Conservation (phyloP, 2,329 filamentous ascomycete species). For the Diplodia seriata region DNA sequence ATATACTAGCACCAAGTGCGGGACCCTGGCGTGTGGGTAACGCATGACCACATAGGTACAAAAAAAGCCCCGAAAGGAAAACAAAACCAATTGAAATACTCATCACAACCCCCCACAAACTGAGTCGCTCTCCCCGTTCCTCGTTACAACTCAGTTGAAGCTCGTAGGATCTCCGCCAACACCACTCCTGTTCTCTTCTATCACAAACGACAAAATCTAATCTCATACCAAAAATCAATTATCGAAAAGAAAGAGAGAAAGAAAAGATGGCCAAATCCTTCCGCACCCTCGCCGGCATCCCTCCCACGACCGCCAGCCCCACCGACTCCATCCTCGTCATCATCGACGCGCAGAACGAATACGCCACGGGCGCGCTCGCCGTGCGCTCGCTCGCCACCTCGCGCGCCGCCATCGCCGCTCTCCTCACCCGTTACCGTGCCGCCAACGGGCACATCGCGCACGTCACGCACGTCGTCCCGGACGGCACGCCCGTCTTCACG, state of each 20-base stretch:
- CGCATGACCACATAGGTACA: background rate
- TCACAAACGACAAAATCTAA: background rate
- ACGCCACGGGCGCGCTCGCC: conserved; percentile 64
- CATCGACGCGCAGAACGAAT: conserved; percentile 76
- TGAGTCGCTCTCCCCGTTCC: background rate
- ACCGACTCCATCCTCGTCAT: conserved; percentile 69
- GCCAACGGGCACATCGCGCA: conserved; percentile 65
- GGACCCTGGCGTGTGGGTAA: background rate
- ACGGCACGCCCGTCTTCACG: conserved; percentile 71
- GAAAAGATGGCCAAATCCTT: conserved; percentile 46
- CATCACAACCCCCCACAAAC: background rate
- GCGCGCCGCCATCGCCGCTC: conserved; percentile 62
- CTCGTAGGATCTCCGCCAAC: background rate
- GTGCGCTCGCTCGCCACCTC: conserved; percentile 62
- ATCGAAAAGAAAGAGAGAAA: background rate
- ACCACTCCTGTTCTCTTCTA: background rate
- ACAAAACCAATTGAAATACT: background rate
- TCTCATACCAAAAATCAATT: background rate
- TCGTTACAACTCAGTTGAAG: background rate
- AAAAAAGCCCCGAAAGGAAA: no score
- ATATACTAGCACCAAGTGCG: background rate
- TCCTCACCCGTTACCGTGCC: conserved; percentile 67
- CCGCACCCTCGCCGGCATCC: conserved; percentile 61
- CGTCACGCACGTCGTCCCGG: conserved; percentile 65
- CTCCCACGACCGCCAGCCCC: conserved; percentile 62